These are phyloP conservation scores for Scutellaria galericulata DNA, from an alignment of 257 asterid genomes.

Conservation along the genomic window DNA sequence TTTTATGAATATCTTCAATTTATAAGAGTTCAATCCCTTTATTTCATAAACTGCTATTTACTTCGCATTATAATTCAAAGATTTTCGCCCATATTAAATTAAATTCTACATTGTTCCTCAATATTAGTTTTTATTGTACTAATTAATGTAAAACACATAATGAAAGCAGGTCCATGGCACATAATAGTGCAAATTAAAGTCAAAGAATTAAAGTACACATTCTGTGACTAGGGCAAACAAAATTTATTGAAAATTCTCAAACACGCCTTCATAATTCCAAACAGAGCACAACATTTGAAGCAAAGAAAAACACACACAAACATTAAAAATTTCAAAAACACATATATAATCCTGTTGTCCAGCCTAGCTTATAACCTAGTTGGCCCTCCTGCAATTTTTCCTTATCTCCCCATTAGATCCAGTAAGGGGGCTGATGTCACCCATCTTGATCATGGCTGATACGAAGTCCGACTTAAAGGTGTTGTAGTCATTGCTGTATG, in stretches of 20 bases:
- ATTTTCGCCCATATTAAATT: no score
- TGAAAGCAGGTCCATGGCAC: background rate
- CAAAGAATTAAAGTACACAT: background rate
- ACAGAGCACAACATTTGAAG: background rate
- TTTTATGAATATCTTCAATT: no score
- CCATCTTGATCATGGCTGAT: slow-evolving; percentile 79
- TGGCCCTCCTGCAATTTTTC: slow-evolving; percentile 69
- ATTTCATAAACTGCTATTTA: no score
- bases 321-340: background rate
- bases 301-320: background rate
- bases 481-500: slow-evolving; percentile 42
- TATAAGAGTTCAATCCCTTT: no score
- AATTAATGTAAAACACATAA: no score
- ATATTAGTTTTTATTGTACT: no score
- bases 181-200: background rate
- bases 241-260: slow-evolving; percentile 11
- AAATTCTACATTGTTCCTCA: no score
- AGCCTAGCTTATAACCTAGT: background rate
- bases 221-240: background rate
- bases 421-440: slow-evolving; percentile 75
- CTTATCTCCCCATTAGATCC: slow-evolving; percentile 80
- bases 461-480: slow-evolving; percentile 62
- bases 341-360: background rate
- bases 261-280: background rate
- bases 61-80: no score